A percentile compares a stretch with the other conserved stretches of the same genome.
Conservation (phyloP, 2,329 filamentous ascomycete species). For the Sclerotinia sclerotiorum region DNA sequence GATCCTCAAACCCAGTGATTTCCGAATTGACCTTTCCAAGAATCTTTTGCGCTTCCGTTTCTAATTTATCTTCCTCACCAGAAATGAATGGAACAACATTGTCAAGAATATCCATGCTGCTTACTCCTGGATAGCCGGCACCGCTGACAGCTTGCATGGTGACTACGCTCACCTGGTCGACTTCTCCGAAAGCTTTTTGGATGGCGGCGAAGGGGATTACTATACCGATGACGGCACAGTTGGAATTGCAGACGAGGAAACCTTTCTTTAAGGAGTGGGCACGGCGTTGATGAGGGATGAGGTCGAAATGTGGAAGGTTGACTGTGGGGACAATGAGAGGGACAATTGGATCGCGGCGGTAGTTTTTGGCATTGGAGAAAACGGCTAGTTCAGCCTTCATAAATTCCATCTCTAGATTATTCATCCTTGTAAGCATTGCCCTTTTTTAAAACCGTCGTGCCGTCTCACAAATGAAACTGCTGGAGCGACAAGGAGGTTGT, state of each 20-base stretch:
- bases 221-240: conserved; percentile 94
- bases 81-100: conserved; percentile 93
- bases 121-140: conserved; percentile 86
- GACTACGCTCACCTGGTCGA: conserved; percentile 74
- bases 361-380: conserved; percentile 98
- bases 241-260: conserved; percentile 96
- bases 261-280: conserved; percentile 74
- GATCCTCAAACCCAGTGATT: conserved; percentile 73
- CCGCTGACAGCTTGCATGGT: conserved; percentile 95
- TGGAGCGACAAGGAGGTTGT: neutral
- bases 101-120: conserved; percentile 93
- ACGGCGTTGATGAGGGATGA: conserved; percentile 85
- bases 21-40: conserved; percentile 72
- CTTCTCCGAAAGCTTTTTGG: conserved; percentile 79
- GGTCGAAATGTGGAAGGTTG: conserved; percentile 81
- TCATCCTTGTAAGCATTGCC: neutral
- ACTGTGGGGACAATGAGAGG: conserved; percentile 94
- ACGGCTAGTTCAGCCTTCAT: conserved; percentile 83
- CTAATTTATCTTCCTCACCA: conserved; percentile 94
- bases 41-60: conserved; percentile 94
- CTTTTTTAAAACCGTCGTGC: neutral
- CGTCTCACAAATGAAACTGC: neutral
- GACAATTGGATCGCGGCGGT: conserved; percentile 84
- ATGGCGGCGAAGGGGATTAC: conserved; percentile 93
- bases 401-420: conserved; percentile 77